phyloP scores from a whole-genome alignment of 345 rosid genomes.

The Turritis glabra region DNA sequence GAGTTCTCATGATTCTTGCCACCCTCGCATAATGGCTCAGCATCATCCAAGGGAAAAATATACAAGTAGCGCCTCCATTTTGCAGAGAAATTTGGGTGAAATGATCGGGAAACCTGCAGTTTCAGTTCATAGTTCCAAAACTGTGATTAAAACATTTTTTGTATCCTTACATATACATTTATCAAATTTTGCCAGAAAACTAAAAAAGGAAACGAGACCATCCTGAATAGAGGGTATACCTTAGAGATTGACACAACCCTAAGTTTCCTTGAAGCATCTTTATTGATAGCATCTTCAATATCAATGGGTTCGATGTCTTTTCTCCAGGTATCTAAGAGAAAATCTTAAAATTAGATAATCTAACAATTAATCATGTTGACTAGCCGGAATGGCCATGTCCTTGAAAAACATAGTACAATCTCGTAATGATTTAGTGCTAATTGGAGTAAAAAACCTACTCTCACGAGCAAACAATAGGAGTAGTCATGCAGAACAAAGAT shows the following conservation, averaged over 20 bases:
- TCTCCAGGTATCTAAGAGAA: constrained; percentile 83
- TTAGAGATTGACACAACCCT: constrained; percentile 67
- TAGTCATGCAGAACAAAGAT: background rate
- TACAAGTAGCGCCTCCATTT: constrained; percentile 95
- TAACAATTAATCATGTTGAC: background rate
- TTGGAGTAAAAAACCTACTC: background rate
- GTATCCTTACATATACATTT: background rate
- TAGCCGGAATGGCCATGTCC: background rate
- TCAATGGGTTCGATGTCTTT: constrained; percentile 61
- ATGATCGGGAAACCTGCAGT: constrained; percentile 71
- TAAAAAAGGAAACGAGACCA: background rate
- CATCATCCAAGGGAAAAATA: constrained; percentile 69
- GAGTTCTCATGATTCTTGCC: constrained; percentile 37
- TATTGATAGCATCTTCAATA: constrained; percentile 66
- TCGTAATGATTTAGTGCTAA: background rate
- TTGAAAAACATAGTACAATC: background rate
- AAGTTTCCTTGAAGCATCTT: constrained; percentile 63
- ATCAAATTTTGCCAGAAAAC: background rate
- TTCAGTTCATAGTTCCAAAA: background rate
- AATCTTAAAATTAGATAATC: background rate
- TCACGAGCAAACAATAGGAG: background rate
- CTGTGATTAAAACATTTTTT: background rate
- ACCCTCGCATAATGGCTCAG: constrained; percentile 38
- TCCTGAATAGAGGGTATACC: constrained; percentile 44
- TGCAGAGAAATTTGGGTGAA: constrained; percentile 97